phyloP scores from a whole-genome alignment of 1,284 basidiomycete species.

The Malassezia globosa region DNA sequence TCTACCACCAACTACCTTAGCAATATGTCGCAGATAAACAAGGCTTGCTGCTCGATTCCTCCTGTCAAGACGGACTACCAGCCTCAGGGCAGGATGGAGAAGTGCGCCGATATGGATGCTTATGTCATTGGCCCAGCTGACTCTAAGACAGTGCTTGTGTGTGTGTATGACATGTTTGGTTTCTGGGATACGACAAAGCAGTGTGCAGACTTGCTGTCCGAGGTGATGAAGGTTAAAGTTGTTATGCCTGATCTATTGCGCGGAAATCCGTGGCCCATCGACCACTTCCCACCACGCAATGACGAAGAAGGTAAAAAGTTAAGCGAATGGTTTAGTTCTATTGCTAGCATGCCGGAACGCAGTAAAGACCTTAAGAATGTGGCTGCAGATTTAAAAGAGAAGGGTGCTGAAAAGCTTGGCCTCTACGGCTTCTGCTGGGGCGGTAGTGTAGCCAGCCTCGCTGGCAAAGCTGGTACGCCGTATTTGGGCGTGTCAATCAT shows the following conservation, averaged over 20 bases:
- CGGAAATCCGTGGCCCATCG: slow-evolving; percentile 52
- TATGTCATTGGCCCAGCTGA: slow-evolving; percentile 47
- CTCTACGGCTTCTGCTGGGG: slow-evolving; percentile 51
- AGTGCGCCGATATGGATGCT: slow-evolving; percentile 26
- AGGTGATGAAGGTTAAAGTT: slow-evolving; percentile 48
- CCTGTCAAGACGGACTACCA: slow-evolving; percentile 50
- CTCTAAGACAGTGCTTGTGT: slow-evolving; percentile 53
- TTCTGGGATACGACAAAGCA: slow-evolving; percentile 51
- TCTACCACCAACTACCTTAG: neutral
- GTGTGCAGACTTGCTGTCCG: slow-evolving; percentile 55
- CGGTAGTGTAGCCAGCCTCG: slow-evolving; percentile 26
- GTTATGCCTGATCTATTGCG: slow-evolving; percentile 62
- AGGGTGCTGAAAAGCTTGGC: slow-evolving; percentile 52
- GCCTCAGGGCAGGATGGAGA: slow-evolving; percentile 51
- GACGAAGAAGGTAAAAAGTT: slow-evolving; percentile 53
- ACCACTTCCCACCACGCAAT: slow-evolving; percentile 53
- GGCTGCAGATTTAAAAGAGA: slow-evolving; percentile 50
- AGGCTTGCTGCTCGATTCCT: slow-evolving; percentile 51
- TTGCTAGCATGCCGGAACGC: slow-evolving; percentile 49
- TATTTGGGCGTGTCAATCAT: slow-evolving; percentile 29
- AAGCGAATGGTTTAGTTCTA: slow-evolving; percentile 36
- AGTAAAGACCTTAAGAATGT: slow-evolving; percentile 52
- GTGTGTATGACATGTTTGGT: slow-evolving; percentile 60
- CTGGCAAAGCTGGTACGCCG: slow-evolving; percentile 24
- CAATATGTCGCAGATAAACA: slow-evolving; percentile 19